These are phyloP conservation scores for Paratrimastix pyriformis DNA, from an alignment of 78 protist species.

Conservation along the genomic window DNA sequence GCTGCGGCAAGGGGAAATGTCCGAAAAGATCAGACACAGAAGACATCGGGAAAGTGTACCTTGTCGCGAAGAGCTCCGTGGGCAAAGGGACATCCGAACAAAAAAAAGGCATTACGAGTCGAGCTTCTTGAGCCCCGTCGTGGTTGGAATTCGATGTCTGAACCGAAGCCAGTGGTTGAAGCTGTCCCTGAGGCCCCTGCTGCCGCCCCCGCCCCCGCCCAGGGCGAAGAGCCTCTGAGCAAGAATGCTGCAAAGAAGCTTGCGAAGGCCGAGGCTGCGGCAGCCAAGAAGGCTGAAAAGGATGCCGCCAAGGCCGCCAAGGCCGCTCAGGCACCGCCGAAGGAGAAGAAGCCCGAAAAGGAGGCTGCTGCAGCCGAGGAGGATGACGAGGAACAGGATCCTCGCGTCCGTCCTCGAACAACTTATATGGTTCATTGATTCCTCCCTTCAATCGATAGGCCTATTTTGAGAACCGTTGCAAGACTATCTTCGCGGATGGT, in stretches of 20 bases:
- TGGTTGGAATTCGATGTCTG: too few species aligned
- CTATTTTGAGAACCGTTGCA: conserved; percentile 32
- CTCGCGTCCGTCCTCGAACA: conserved; percentile 1
- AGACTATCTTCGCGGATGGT: neutral
- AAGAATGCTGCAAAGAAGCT: conserved; percentile 20
- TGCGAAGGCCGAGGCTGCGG: conserved; percentile 2
- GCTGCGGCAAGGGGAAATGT: too few species aligned
- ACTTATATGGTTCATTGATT: neutral
- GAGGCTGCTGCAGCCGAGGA: neutral
- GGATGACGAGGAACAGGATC: conserved; percentile 35
- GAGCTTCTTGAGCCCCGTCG: too few species aligned
- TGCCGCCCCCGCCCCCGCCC: neutral
- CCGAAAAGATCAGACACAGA: too few species aligned
- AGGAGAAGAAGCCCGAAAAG: neutral
- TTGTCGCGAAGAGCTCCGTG: too few species aligned
- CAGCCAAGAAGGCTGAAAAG: conserved; percentile 2
- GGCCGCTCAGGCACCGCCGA: neutral
- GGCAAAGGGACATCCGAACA: too few species aligned
- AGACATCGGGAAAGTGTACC: too few species aligned
- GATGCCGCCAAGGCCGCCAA: conserved; percentile 4
- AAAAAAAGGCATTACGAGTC: too few species aligned
- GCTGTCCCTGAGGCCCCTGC: too few species aligned
- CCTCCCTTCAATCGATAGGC: too few species aligned
- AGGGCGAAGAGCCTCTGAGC: neutral
- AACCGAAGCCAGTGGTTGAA: too few species aligned